Percentiles rank a stretch among this genome's conserved stretches.
Evolutionary conservation across 352 stramenopile species (phyloP).

Genomic region (Pythium rishiriense): DNA sequence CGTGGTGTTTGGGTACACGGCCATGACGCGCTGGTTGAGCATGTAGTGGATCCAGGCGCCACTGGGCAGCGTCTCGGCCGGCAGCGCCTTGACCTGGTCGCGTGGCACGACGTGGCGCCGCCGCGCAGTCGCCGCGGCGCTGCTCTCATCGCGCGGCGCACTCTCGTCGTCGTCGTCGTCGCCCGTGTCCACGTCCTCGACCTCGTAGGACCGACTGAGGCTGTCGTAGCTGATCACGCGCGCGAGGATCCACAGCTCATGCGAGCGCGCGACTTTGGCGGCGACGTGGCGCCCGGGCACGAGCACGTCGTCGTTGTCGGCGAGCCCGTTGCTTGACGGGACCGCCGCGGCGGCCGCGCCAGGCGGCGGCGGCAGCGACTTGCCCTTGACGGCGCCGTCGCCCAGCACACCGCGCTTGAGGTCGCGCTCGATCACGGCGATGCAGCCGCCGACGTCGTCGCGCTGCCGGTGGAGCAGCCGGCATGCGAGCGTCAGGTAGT

Average conservation of each 20-base stretch:
- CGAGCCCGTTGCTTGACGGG: slow-evolving; percentile 23
- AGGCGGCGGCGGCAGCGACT: slow-evolving; percentile 21
- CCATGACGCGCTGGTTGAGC: slow-evolving; percentile 93
- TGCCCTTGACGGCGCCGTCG: slow-evolving; percentile 26
- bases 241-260: slow-evolving; percentile 93
- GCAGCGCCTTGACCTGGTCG: slow-evolving; percentile 88
- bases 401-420: slow-evolving; percentile 44
- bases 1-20: slow-evolving; percentile 98
- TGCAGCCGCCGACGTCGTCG: slow-evolving; percentile 46
- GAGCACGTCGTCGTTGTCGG: slow-evolving; percentile 42
- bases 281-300: slow-evolving; percentile 57
- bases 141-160: no score
- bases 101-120: slow-evolving; percentile 73
- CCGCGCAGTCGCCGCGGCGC: slow-evolving; percentile 19
- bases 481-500: slow-evolving; percentile 59
- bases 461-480: slow-evolving; percentile 59
- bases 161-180: slow-evolving; percentile 83
- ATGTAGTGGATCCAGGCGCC: slow-evolving; percentile 80
- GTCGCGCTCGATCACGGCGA: slow-evolving; percentile 56
- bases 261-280: slow-evolving; percentile 72
- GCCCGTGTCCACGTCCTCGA: slow-evolving; percentile 92
- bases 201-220: slow-evolving; percentile 93
- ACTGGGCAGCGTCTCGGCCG: slow-evolving; percentile 61
- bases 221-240: slow-evolving; percentile 88
- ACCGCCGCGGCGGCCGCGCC: slow-evolving; percentile 24